Conservation (phyloP, 2,329 filamentous ascomycete species). For the Alternaria sp. region DNA sequence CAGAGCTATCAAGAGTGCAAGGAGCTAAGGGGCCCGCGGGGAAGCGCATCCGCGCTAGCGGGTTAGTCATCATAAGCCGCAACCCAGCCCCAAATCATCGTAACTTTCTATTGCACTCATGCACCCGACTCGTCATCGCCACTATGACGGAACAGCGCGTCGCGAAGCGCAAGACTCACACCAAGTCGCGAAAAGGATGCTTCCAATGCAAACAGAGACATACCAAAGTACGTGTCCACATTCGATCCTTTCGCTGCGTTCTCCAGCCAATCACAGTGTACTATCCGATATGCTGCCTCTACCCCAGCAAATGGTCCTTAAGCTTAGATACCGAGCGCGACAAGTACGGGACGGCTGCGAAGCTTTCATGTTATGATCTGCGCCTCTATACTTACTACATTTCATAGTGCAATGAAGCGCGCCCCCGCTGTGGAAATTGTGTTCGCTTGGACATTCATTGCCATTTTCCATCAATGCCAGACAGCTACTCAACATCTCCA, state of each 20-base stretch:
- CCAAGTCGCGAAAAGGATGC: conserved; percentile 44
- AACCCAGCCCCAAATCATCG: conserved; percentile 1
- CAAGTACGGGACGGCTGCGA: not conserved
- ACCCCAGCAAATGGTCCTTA: not conserved
- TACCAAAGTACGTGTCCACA: conserved; percentile 38
- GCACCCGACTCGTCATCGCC: not conserved
- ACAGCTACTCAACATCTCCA: conserved; percentile 30
- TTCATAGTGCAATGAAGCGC: conserved; percentile 43
- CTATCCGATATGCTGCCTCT: conserved; percentile 1
- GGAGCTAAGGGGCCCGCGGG: not conserved
- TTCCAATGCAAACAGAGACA: conserved; percentile 45
- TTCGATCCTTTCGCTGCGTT: not conserved
- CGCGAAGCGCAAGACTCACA: conserved; percentile 44
- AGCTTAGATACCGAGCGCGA: not conserved
- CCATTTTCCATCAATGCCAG: conserved; percentile 33
- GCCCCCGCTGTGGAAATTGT: conserved; percentile 44
- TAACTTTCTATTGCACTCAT: conserved; percentile 3
- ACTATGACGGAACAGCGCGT: conserved; percentile 32
- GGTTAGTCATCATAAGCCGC: conserved; percentile 6
- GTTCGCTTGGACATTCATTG: conserved; percentile 43
- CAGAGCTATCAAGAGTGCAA: not conserved
- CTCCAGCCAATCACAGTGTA: conserved; percentile 18
- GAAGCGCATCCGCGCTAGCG: conserved; percentile 1
- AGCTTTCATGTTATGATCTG: not conserved
- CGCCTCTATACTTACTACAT: conserved; percentile 6